Evolutionary conservation across 208 protist species (phyloP).

Genomic region (Trypanosomatidae sp.): DNA sequence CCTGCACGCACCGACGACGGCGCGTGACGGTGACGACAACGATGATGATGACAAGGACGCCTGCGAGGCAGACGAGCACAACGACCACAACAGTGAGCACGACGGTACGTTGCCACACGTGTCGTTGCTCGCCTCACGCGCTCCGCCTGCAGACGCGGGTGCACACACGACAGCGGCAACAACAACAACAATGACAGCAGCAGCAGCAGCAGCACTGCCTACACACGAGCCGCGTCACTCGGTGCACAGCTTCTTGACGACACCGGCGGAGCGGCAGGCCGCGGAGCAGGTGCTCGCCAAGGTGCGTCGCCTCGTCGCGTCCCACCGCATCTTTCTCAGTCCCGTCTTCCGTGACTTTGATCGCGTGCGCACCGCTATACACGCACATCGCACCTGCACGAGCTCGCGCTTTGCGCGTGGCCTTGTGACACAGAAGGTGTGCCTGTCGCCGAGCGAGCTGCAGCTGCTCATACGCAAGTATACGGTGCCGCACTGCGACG

Average conservation of each 20-base stretch:
- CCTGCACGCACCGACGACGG: no score
- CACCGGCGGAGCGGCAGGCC: conserved; percentile 9
- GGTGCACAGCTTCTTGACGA: conserved; percentile 26
- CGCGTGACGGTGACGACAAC: no score
- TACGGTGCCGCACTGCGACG: conserved; percentile 42
- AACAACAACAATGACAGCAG: conserved; percentile 3
- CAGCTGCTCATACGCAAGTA: conserved; percentile 71
- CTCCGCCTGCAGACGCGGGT: no score
- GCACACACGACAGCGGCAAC: no score
- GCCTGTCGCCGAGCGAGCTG: conserved; percentile 53
- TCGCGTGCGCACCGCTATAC: conserved; percentile 61
- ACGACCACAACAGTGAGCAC: no score
- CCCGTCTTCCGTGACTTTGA: conserved; percentile 86
- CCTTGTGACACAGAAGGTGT: conserved; percentile 77
- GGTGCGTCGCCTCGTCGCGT: conserved; percentile 34
- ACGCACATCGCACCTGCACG: conserved; percentile 78
- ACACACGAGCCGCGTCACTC: no score
- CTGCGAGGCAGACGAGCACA: no score
- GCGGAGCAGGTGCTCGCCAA: conserved; percentile 25
- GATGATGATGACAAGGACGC: no score
- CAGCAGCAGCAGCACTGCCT: not conserved
- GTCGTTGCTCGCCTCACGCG: no score
- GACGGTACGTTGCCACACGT: no score
- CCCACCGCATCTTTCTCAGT: conserved; percentile 67
- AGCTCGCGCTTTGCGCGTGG: conserved; percentile 64